Evolutionary conservation across 441 rosid genomes (phyloP), one percentile per base, ranked within the genome.

Genomic region (Macaranga tanarius): DNA sequence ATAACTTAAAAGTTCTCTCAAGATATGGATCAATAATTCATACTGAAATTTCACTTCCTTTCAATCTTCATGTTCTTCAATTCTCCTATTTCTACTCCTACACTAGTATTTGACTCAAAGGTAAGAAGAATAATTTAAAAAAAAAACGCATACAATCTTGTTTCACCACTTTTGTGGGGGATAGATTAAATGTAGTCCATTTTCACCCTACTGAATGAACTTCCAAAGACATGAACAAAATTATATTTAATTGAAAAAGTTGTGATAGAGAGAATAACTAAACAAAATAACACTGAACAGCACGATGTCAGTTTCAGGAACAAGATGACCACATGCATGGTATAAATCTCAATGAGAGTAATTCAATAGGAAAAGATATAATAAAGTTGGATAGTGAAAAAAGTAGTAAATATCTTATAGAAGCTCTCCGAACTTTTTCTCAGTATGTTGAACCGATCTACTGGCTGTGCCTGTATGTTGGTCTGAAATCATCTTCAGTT

Each of bases 401-500:
- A 22, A 50, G 64, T 66, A 31, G 56, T 42, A 40, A 78, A 70
- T n/a, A 45, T 74, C 85, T 79, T 80, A 91, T 90, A 84, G 23
- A 44, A 57, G 42, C 69, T 73, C 64, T 62, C 73, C 50, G 63
- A 54, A 45, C 57, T 76, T 57, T 77, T 59, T 5, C 42, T 70
- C 79, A 67, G 25, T 51, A 17, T 51, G 54, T 42, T 76, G 76
- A 62, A 58, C 60, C 8, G 55, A 9, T 55, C 57, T 78, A 22
- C 65, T 65, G 77, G 75, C 48, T 56, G 67, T 67, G 56, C 73
- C 70, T 55, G 74, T 77, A 60, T 64, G 68, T 50, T 65, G 62
- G 26, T 75, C 81, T 6, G 59, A 57, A 62, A 89, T 72, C 66
- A 82, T 79, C 66, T 84, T 67, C 75, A 87, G 67, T 76, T 90